A percentile compares a stretch with the other conserved stretches of the same genome.
Conservation (phyloP, 192 early-diverging fungal species). For the Podila verticillata region DNA sequence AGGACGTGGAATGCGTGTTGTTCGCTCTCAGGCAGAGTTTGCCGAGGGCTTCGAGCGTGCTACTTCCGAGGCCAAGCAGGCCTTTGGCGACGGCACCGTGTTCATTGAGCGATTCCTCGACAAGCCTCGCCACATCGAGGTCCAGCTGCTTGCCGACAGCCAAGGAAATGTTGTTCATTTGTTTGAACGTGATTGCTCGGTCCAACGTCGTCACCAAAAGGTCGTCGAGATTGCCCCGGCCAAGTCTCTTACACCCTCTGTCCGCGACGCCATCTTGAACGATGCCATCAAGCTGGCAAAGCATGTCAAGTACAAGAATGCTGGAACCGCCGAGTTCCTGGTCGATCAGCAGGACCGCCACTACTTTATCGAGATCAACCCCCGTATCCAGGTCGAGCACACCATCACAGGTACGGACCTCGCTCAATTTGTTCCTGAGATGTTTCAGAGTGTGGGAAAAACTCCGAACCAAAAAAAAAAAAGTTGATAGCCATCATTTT, state of each 20-base stretch:
- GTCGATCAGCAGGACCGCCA: conserved; percentile 86
- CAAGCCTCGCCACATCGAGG: conserved; percentile 95
- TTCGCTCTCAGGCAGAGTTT: conserved; percentile 77
- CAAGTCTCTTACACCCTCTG: conserved; percentile 68
- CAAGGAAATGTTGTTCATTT: conserved; percentile 90
- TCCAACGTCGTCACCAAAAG: conserved; percentile 98
- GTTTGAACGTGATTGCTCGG: conserved; percentile 97
- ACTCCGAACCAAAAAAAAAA: neutral
- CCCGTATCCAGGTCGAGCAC: conserved; percentile 98
- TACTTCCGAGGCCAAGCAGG: conserved; percentile 86
- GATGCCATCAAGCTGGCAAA: conserved; percentile 95
- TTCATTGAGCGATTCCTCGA: conserved; percentile 96
- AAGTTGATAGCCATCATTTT: no score
- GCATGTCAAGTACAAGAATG: conserved; percentile 90
- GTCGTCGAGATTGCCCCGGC: conserved; percentile 94
- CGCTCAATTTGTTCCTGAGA: neutral
- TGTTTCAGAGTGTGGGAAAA: neutral
- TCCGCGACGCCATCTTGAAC: conserved; percentile 81
- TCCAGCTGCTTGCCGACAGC: conserved; percentile 91
- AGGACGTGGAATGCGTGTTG: conserved; percentile 96
- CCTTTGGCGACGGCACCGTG: conserved; percentile 96
- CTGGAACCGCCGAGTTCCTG: conserved; percentile 97
- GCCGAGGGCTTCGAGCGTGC: conserved; percentile 85
- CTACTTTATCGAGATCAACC: conserved; percentile 99
- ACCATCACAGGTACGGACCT: conserved; percentile 75